Conservation (phyloP, 257 asterid species). For the Leonotis leonurus region DNA sequence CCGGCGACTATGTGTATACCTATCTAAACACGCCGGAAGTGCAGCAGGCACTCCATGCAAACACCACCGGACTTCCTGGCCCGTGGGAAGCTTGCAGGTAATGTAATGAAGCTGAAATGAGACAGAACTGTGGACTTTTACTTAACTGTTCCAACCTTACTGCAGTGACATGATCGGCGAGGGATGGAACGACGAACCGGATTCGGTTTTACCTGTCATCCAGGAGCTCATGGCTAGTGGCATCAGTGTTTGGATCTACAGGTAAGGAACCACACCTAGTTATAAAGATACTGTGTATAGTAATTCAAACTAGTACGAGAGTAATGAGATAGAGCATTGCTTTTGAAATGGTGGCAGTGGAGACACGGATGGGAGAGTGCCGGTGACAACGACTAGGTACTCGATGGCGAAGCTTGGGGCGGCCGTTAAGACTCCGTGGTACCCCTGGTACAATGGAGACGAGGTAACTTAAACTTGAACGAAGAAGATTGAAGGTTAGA, state of each 20-base stretch:
- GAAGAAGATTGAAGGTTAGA: too few relatives aligned
- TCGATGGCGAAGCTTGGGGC: conserved; percentile 27
- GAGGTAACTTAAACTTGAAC: too few relatives aligned
- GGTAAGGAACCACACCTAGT: conserved; percentile 16
- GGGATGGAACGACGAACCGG: conserved; percentile 30
- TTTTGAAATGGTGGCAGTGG: conserved; percentile 1
- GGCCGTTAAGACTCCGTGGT: conserved; percentile 33
- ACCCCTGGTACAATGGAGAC: conserved; percentile 36
- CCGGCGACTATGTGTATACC: conserved; percentile 14
- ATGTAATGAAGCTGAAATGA: too few relatives aligned
- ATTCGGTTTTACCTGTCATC: conserved; percentile 32
- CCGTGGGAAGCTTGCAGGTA: conserved; percentile 45
- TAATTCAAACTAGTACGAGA: background rate
- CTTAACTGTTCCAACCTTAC: background rate
- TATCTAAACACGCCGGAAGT: conserved; percentile 41
- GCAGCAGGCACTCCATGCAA: conserved; percentile 43
- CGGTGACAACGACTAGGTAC: conserved; percentile 37
- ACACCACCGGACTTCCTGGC: conserved; percentile 30
- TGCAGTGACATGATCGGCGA: conserved; percentile 12
- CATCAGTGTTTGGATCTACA: conserved; percentile 42
- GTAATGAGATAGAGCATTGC: too few relatives aligned
- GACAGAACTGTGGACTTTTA: too few relatives aligned
- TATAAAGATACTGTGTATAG: background rate
- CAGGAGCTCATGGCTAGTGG: conserved; percentile 36
- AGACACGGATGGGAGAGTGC: conserved; percentile 25